These are phyloP conservation scores for Hordeum marinum DNA, from an alignment of 176 grass and related monocot genomes.

Conservation along the genomic window DNA sequence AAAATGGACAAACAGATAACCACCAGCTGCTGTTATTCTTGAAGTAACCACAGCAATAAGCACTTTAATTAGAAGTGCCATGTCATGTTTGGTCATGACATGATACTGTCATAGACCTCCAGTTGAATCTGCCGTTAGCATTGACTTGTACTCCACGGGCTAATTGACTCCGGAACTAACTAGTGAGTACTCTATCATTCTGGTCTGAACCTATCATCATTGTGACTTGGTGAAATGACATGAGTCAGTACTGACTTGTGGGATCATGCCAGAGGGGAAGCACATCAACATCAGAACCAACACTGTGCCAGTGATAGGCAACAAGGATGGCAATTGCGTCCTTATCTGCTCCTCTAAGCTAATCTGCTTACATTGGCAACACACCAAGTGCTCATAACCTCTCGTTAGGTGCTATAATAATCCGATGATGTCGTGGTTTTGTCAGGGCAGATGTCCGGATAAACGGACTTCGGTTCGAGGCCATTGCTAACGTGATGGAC, in stretches of 20 bases:
- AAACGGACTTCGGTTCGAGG: too few relatives aligned
- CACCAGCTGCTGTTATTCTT: background rate
- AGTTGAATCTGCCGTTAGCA: background rate
- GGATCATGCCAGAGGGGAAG: background rate
- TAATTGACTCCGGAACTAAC: background rate
- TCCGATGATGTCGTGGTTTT: too few relatives aligned
- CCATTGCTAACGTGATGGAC: too few relatives aligned
- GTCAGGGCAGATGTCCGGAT: too few relatives aligned
- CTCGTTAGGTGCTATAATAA: slow-evolving; percentile 12
- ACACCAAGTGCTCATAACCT: background rate
- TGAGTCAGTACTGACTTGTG: background rate
- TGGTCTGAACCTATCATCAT: background rate
- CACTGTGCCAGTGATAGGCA: background rate
- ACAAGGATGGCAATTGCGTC: background rate
- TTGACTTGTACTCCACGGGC: background rate
- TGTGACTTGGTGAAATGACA: background rate
- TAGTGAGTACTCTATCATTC: too few relatives aligned
- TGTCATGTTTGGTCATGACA: background rate
- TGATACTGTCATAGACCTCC: background rate
- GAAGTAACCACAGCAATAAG: too few relatives aligned
- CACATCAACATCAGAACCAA: background rate
- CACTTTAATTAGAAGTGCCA: background rate
- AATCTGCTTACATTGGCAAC: background rate
- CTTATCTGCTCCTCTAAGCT: background rate
- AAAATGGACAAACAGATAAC: background rate